Percentiles rank a stretch among this genome's conserved stretches.
phyloP scores from a whole-genome alignment of 768 basidiomycete species.

The Tubosaeta sp. region DNA sequence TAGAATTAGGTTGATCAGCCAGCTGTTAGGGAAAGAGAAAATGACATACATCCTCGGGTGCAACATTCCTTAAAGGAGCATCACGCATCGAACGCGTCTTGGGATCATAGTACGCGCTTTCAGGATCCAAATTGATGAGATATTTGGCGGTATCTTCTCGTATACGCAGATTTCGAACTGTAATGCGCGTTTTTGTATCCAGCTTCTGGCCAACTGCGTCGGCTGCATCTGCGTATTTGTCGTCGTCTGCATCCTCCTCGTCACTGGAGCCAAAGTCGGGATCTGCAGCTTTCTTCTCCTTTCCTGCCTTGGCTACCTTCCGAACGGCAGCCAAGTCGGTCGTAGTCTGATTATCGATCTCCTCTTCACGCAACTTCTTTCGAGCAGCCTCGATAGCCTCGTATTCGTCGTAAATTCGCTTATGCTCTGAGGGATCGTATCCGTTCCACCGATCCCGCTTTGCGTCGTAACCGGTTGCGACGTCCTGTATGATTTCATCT shows the following conservation, averaged over 20 bases:
- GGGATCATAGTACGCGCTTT: constrained; percentile 97
- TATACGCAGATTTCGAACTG: constrained; percentile 96
- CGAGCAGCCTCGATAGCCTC: constrained; percentile 87
- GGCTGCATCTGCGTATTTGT: constrained; percentile 97
- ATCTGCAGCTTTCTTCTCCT: constrained; percentile 67
- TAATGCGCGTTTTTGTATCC: constrained; percentile 97
- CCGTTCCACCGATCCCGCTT: constrained; percentile 99
- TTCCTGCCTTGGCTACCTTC: constrained; percentile 90
- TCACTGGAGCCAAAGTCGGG: constrained; percentile 96
- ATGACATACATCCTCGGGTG: constrained; percentile 79
- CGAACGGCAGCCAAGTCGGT: constrained; percentile 87
- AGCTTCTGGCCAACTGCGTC: constrained; percentile 98
- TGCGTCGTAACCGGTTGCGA: constrained; percentile 77
- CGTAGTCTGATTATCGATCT: constrained; percentile 95
- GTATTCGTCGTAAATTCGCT: constrained; percentile 88
- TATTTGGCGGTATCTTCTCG: constrained; percentile 99
- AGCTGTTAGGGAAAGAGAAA: background rate
- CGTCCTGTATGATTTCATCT: constrained; percentile 86
- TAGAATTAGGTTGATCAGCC: constrained; percentile 26
- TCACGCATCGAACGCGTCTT: constrained; percentile 99
- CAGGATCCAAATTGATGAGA: constrained; percentile 91
- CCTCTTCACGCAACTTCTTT: constrained; percentile 89
- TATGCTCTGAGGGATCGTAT: constrained; percentile 87
- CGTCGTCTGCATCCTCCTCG: constrained; percentile 94
- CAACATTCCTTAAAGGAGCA: constrained; percentile 72